Percentiles rank a stretch among this genome's conserved stretches.
Evolutionary conservation across 2,329 filamentous ascomycete species (phyloP).

Genomic region (Microsporum ferrugineum): DNA sequence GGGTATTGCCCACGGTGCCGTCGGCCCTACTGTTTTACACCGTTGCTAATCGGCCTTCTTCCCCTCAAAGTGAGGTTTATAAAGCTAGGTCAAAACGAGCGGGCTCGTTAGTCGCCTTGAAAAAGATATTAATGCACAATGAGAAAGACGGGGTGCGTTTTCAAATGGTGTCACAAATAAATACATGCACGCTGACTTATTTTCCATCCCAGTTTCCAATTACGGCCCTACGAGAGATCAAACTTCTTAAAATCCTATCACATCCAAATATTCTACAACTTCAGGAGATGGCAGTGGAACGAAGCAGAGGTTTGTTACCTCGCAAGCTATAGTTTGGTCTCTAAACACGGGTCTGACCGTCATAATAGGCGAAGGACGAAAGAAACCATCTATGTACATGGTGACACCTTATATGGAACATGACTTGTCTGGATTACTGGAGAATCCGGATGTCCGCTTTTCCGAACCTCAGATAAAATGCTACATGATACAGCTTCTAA

Average conservation of each 20-base stretch:
- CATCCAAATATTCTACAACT: conserved; percentile 78
- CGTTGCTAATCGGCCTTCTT: background rate
- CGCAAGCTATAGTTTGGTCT: conserved; percentile 9
- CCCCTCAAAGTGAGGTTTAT: conserved; percentile 61
- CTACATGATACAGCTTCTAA: conserved; percentile 86
- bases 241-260: conserved; percentile 87
- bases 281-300: conserved; percentile 93
- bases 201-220: conserved; percentile 68
- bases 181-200: conserved; percentile 1
- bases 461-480: conserved; percentile 91
- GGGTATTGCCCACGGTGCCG: conserved; percentile 45
- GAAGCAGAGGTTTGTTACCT: conserved; percentile 42
- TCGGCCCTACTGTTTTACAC: background rate
- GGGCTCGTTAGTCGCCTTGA: conserved; percentile 69
- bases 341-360: conserved; percentile 6
- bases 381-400: conserved; percentile 85
- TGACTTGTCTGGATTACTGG: conserved; percentile 89
- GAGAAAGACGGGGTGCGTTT: conserved; percentile 79
- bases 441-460: conserved; percentile 83
- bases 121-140: conserved; percentile 99
- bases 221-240: conserved; percentile 92
- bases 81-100: conserved; percentile 69
- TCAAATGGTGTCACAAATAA: background rate
- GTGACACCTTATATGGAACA: conserved; percentile 98
- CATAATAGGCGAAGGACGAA: conserved; percentile 57